Conservation (phyloP, 306 rosid genomes). For the Lupinus albus region DNA sequence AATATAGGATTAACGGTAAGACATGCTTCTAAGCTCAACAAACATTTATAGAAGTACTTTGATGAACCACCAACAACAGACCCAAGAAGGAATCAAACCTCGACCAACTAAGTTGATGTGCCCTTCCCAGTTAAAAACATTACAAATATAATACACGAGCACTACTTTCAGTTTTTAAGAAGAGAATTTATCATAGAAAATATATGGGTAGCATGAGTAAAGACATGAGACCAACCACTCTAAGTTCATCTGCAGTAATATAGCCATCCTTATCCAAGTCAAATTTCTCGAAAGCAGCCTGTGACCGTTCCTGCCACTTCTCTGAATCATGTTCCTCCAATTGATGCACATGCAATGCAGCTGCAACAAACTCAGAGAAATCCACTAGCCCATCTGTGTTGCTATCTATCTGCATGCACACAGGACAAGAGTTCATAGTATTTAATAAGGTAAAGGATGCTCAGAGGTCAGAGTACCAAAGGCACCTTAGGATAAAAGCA, state of each 20-base stretch:
- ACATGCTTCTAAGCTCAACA: background rate
- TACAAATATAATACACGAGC: background rate
- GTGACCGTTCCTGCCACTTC: conserved; percentile 85
- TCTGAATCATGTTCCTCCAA: conserved; percentile 94
- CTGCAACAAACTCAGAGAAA: conserved; percentile 93
- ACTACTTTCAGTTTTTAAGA: conserved; percentile 15
- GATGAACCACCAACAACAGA: background rate
- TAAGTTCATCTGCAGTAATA: conserved; percentile 93
- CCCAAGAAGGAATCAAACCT: background rate
- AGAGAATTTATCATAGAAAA: conserved; percentile 1
- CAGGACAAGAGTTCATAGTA: conserved; percentile 18
- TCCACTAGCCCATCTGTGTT: conserved; percentile 98
- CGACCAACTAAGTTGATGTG: background rate
- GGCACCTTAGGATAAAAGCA: conserved; percentile 18
- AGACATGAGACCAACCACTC: conserved; percentile 70
- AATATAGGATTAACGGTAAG: background rate
- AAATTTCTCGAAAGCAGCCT: conserved; percentile 90
- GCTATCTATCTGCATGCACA: conserved; percentile 75
- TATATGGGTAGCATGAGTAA: conserved; percentile 12
- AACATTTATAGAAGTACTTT: background rate
- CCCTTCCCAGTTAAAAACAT: no score
- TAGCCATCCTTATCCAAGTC: conserved; percentile 90
- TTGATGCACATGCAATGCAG: conserved; percentile 92
- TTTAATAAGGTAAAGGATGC: conserved; percentile 12
- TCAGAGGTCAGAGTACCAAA: background rate